Conservation (phyloP, 352 stramenopile species). For the Globisporangium irregulare region DNA sequence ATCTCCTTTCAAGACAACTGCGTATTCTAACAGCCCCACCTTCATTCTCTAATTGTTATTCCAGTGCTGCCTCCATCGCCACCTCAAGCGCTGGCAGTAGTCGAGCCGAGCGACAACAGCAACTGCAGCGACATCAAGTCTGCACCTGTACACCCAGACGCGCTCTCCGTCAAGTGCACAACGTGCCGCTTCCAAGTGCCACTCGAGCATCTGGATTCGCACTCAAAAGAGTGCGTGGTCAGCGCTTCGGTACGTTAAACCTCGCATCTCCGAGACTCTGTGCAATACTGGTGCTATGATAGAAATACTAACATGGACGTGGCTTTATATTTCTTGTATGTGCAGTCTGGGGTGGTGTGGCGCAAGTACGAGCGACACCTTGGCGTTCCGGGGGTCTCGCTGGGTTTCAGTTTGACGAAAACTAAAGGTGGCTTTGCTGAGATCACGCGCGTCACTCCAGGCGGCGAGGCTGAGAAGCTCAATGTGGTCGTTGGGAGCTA, state of each 20-base stretch:
- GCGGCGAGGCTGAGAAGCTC: slow-evolving; percentile 51
- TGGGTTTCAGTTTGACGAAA: slow-evolving; percentile 77
- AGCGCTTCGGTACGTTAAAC: slow-evolving; percentile 30
- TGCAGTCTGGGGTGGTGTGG: slow-evolving; percentile 40
- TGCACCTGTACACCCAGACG: slow-evolving; percentile 5
- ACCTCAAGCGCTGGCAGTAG: neutral
- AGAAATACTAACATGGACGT: neutral
- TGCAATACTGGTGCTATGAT: neutral
- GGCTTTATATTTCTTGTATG: neutral
- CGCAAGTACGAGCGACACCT: slow-evolving; percentile 61
- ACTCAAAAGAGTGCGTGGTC: slow-evolving; percentile 63
- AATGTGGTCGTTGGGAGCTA: slow-evolving; percentile 73
- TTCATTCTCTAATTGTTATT: slow-evolving; percentile 7
- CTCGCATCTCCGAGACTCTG: neutral
- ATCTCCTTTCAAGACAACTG: neutral
- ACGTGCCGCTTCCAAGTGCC: slow-evolving; percentile 49
- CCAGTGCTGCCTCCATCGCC: neutral
- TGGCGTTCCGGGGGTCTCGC: slow-evolving; percentile 31
- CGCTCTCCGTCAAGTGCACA: slow-evolving; percentile 62
- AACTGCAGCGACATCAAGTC: neutral
- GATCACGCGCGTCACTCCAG: slow-evolving; percentile 57
- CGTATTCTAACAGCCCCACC: neutral
- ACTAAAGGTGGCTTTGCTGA: slow-evolving; percentile 64
- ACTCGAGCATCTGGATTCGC: slow-evolving; percentile 49
- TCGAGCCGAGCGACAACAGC: slow-evolving; percentile 1